Evolutionary conservation across 257 asterid genomes (phyloP).

Genomic region (Lavandula angustifolia): DNA sequence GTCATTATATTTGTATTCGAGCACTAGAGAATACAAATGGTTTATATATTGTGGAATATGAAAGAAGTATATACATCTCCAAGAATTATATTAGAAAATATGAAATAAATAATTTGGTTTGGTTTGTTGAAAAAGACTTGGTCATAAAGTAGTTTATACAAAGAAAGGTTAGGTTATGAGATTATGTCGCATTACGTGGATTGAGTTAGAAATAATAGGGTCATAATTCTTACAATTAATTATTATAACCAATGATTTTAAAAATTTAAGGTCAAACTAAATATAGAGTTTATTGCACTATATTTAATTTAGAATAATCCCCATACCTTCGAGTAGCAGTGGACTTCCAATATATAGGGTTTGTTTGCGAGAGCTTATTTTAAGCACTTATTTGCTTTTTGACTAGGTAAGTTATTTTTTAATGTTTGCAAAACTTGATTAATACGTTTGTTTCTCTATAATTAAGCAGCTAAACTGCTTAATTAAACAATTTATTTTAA

Average conservation of each 20-base stretch:
- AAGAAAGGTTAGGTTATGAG: constrained; percentile 7
- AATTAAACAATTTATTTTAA: no score
- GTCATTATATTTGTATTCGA: neutral
- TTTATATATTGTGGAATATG: neutral
- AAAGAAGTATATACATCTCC: no score
- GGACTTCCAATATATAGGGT: no score
- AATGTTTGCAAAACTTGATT: no score
- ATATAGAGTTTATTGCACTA: neutral
- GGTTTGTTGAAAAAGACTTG: neutral
- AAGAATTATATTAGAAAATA: neutral
- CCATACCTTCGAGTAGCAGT: no score
- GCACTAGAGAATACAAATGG: neutral
- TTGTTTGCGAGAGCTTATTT: no score
- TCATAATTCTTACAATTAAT: neutral
- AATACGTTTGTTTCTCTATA: no score
- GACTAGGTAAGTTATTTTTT: no score
- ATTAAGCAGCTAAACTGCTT: no score
- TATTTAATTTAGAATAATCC: no score
- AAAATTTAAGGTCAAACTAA: neutral
- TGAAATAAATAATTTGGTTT: neutral
- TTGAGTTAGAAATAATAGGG: neutral
- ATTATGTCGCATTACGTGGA: constrained; percentile 25
- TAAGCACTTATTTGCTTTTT: no score
- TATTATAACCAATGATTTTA: neutral
- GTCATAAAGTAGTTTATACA: neutral